Conservation (phyloP, 352 stramenopile genomes). For the Peronosclerospora sorghi region DNA sequence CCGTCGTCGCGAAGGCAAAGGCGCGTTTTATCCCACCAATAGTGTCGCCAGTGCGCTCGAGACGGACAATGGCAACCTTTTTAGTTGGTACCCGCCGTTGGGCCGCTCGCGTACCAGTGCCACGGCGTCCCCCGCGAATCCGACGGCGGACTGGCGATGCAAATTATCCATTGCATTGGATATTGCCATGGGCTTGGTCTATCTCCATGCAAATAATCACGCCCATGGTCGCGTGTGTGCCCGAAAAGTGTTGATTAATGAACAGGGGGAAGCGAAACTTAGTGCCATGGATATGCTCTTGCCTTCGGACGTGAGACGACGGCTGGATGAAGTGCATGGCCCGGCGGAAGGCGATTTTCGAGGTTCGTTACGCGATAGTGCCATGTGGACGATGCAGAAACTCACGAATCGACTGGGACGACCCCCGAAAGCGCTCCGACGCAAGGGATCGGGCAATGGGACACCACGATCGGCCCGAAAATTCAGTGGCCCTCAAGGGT, state of each 20-base stretch:
- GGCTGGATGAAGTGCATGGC: constrained; percentile 5
- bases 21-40: constrained; percentile 27
- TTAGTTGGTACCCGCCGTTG: constrained; percentile 41
- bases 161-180: constrained; percentile 73
- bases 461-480: no score
- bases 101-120: constrained; percentile 21
- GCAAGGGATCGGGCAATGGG: constrained; percentile 1
- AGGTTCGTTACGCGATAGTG: constrained; percentile 39
- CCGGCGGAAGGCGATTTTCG: constrained; percentile 19
- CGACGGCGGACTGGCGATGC: constrained; percentile 44
- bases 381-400: constrained; percentile 30
- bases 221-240: constrained; percentile 49
- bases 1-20: constrained; percentile 43
- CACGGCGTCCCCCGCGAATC: constrained; percentile 32
- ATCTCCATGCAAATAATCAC: constrained; percentile 53
- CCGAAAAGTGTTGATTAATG: constrained; percentile 61
- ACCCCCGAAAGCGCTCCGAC: constrained; percentile 5
- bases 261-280: constrained; percentile 68
- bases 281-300: constrained; percentile 52
- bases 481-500: no score
- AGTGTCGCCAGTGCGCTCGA: constrained; percentile 23
- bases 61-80: constrained; percentile 36
- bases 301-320: constrained; percentile 10
- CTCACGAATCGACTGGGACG: constrained; percentile 10
- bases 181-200: constrained; percentile 69